A percentile compares a stretch with the other conserved stretches of the same genome.
Conservation (phyloP, 768 basidiomycete species). For the Suillus lakei region DNA sequence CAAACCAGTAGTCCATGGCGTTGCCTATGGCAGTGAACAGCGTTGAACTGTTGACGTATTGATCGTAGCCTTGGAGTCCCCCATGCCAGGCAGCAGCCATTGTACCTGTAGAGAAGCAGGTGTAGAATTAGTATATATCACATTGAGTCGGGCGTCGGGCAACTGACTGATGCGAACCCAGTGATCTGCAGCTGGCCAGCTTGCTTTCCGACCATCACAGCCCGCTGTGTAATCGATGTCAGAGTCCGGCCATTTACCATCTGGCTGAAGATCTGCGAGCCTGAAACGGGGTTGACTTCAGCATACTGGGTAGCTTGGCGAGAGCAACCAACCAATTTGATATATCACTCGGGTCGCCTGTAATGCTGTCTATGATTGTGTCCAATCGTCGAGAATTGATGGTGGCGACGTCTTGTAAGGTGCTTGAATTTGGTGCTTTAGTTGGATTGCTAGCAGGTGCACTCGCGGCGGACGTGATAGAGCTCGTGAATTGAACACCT, state of each 20-base stretch:
- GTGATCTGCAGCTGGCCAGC: constrained; percentile 70
- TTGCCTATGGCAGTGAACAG: constrained; percentile 46
- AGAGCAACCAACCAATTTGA: constrained; percentile 22
- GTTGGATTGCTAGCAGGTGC: not conserved
- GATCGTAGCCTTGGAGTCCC: constrained; percentile 44
- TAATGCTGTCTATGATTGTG: constrained; percentile 46
- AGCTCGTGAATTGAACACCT: not conserved
- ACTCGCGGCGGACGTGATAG: not conserved
- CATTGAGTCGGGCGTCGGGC: not conserved
- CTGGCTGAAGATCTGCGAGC: constrained; percentile 50
- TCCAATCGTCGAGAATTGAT: constrained; percentile 45
- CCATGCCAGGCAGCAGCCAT: constrained; percentile 65
- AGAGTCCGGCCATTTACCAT: constrained; percentile 60
- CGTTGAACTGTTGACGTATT: constrained; percentile 45
- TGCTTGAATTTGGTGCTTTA: constrained; percentile 19
- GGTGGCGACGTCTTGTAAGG: constrained; percentile 37
- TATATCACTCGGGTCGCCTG: constrained; percentile 32
- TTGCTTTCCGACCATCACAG: constrained; percentile 63
- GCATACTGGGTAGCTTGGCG: not conserved
- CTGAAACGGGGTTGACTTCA: constrained; percentile 30
- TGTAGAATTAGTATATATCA: not conserved
- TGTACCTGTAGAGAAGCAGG: constrained; percentile 38
- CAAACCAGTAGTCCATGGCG: constrained; percentile 70
- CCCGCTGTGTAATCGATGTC: constrained; percentile 66
- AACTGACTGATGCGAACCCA: constrained; percentile 57